Conservation (phyloP, 805 yeast genomes). For the Huiozyma naganishii region DNA sequence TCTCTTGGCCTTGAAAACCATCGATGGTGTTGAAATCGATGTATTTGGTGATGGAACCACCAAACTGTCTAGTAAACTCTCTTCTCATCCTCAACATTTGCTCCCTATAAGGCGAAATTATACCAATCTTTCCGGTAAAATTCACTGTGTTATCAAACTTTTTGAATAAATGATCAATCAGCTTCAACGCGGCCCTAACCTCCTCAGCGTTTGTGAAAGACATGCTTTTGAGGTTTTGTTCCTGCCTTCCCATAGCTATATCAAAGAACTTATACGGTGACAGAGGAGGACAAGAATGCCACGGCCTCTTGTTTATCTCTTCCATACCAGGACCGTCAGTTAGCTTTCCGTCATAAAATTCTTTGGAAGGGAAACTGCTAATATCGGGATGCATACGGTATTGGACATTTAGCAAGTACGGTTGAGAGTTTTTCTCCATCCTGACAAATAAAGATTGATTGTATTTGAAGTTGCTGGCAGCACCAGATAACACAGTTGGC, state of each 20-base stretch:
- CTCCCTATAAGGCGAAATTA: slow-evolving; percentile 91
- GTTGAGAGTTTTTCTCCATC: slow-evolving; percentile 59
- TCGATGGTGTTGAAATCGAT: slow-evolving; percentile 92
- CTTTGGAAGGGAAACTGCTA: slow-evolving; percentile 72
- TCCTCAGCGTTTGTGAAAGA: slow-evolving; percentile 67
- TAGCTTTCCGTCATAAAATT: slow-evolving; percentile 66
- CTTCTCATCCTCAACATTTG: slow-evolving; percentile 56
- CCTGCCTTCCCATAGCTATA: slow-evolving; percentile 52
- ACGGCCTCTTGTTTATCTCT: slow-evolving; percentile 46
- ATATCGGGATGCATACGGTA: slow-evolving; percentile 97
- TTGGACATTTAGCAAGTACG: slow-evolving; percentile 75
- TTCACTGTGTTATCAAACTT: slow-evolving; percentile 35
- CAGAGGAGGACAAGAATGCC: slow-evolving; percentile 56
- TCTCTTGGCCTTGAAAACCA: slow-evolving; percentile 97
- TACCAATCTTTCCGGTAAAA: slow-evolving; percentile 69
- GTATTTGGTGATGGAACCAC: slow-evolving; percentile 47
- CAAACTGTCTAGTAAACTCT: slow-evolving; percentile 49
- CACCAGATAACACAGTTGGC: slow-evolving; percentile 87
- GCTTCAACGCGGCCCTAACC: slow-evolving; percentile 59
- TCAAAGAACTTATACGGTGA: slow-evolving; percentile 76
- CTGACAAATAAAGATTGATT: slow-evolving; percentile 91
- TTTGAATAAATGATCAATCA: slow-evolving; percentile 44
- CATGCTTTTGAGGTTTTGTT: slow-evolving; percentile 49
- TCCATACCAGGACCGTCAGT: slow-evolving; percentile 73
- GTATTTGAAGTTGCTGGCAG: slow-evolving; percentile 68